Percentiles rank a stretch among this genome's conserved stretches.
These are phyloP conservation scores for Wickerhamomyces rabaulensis DNA, from an alignment of 805 yeast species.

Conservation along the genomic window DNA sequence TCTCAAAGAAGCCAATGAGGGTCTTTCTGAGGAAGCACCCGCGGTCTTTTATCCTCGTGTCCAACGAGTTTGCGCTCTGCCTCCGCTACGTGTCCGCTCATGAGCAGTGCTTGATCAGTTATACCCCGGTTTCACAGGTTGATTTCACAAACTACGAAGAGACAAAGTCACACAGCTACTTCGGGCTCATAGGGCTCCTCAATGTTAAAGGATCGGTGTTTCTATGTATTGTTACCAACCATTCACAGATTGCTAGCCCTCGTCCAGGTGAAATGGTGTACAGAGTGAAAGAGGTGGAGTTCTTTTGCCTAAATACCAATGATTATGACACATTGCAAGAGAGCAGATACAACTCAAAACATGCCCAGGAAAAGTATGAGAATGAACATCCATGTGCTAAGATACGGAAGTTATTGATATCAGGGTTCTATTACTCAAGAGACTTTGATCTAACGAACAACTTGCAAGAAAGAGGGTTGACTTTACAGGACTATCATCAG, in stretches of 20 bases:
- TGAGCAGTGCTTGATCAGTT: slow-evolving; percentile 42
- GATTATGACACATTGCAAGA: slow-evolving; percentile 38
- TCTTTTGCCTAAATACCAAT: slow-evolving; percentile 57
- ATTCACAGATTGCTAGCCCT: slow-evolving; percentile 54
- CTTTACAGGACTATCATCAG: slow-evolving; percentile 28
- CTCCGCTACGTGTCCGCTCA: slow-evolving; percentile 37
- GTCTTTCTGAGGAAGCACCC: slow-evolving; percentile 51
- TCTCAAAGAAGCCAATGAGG: slow-evolving; percentile 17
- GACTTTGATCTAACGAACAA: slow-evolving; percentile 85
- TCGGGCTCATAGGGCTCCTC: slow-evolving; percentile 61
- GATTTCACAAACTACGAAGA: slow-evolving; percentile 39
- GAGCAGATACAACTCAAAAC: slow-evolving; percentile 18
- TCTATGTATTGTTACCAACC: slow-evolving; percentile 53
- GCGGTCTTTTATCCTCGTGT: slow-evolving; percentile 62
- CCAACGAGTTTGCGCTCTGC: slow-evolving; percentile 53
- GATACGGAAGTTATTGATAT: slow-evolving; percentile 64
- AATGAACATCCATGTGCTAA: slow-evolving; percentile 77
- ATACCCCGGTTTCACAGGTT: slow-evolving; percentile 37
- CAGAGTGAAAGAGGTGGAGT: slow-evolving; percentile 55
- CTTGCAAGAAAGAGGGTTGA: slow-evolving; percentile 65
- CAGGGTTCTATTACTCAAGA: slow-evolving; percentile 86
- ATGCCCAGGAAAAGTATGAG: slow-evolving; percentile 26
- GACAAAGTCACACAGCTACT: slow-evolving; percentile 27
- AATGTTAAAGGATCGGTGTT: slow-evolving; percentile 48
- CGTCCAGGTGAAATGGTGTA: slow-evolving; percentile 47